Evolutionary conservation across 1,284 basidiomycete species (phyloP).

Genomic region (Marasmius tenuissimus): DNA sequence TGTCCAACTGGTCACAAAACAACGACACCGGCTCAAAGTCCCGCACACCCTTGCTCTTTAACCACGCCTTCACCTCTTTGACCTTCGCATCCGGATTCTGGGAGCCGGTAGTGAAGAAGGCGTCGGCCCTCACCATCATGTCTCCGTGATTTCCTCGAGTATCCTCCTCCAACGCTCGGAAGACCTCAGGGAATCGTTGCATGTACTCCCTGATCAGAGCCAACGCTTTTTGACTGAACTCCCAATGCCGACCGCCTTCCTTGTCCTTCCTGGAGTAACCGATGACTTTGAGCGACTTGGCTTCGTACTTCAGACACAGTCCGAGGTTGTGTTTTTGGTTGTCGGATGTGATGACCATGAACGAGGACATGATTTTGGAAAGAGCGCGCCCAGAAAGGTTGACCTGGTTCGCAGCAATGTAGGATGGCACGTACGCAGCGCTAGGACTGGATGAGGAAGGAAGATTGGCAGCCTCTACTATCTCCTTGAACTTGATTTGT

Average conservation of each 20-base stretch:
- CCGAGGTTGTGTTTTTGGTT: conserved; percentile 90
- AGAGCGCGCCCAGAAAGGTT: conserved; percentile 75
- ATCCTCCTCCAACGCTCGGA: conserved; percentile 62
- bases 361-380: conserved; percentile 90
- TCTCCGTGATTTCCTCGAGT: conserved; percentile 28
- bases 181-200: conserved; percentile 82
- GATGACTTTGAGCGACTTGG: conserved; percentile 93
- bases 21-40: conserved; percentile 94
- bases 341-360: conserved; percentile 80
- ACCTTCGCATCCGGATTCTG: conserved; percentile 67
- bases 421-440: conserved; percentile 75
- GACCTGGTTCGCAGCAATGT: conserved; percentile 69
- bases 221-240: conserved; percentile 89
- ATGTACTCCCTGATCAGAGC: conserved; percentile 85
- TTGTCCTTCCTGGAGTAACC: conserved; percentile 89
- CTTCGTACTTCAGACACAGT: conserved; percentile 95
- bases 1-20: conserved; percentile 89
- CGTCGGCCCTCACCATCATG: conserved; percentile 66
- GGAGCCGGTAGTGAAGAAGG: conserved; percentile 56
- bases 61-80: conserved; percentile 82
- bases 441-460: conserved; percentile 17
- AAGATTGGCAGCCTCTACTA: conserved; percentile 55
- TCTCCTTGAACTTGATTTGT: conserved; percentile 72
- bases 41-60: conserved; percentile 82
- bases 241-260: conserved; percentile 87